Conservation (phyloP, 371 early-diverging fungal species). For the Gilbertella persicaria region DNA sequence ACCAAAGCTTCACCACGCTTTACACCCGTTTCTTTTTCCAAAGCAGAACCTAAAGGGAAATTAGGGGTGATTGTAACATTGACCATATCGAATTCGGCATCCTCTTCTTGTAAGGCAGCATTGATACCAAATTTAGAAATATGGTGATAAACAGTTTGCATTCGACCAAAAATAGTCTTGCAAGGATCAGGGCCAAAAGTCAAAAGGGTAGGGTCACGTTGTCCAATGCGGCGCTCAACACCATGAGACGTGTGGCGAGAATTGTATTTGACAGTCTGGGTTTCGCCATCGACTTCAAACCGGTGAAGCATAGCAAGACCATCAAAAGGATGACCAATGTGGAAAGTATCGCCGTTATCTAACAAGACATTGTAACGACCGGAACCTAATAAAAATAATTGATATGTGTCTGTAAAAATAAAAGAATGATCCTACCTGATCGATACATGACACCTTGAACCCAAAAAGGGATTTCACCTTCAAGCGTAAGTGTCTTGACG, state of each 20-base stretch:
- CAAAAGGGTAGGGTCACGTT: conserved; percentile 42
- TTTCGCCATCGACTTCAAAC: conserved; percentile 38
- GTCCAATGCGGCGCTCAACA: conserved; percentile 37
- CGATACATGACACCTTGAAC: conserved; percentile 61
- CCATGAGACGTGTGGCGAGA: conserved; percentile 52
- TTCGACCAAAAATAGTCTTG: conserved; percentile 58
- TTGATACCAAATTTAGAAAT: conserved; percentile 34
- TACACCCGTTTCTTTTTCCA: conserved; percentile 41
- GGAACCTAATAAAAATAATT: conserved; percentile 36
- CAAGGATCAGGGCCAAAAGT: conserved; percentile 63
- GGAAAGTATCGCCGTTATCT: conserved; percentile 52
- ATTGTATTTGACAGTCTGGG: conserved; percentile 34
- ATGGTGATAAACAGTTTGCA: conserved; percentile 47
- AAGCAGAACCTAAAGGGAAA: conserved; percentile 49
- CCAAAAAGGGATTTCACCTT: conserved; percentile 61
- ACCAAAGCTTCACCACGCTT: conserved; percentile 42
- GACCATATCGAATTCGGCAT: conserved; percentile 58
- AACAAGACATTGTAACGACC: conserved; percentile 46
- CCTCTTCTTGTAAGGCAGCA: conserved; percentile 30
- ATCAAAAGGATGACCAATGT: conserved; percentile 66
- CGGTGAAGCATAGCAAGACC: conserved; percentile 62
- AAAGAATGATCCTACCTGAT: conserved; percentile 35
- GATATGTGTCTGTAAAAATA: not conserved
- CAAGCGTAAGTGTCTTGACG: conserved; percentile 37
- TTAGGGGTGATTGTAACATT: conserved; percentile 67